Evolutionary conservation across 257 asterid genomes (phyloP).

Genomic region (Fraxinus excelsior): DNA sequence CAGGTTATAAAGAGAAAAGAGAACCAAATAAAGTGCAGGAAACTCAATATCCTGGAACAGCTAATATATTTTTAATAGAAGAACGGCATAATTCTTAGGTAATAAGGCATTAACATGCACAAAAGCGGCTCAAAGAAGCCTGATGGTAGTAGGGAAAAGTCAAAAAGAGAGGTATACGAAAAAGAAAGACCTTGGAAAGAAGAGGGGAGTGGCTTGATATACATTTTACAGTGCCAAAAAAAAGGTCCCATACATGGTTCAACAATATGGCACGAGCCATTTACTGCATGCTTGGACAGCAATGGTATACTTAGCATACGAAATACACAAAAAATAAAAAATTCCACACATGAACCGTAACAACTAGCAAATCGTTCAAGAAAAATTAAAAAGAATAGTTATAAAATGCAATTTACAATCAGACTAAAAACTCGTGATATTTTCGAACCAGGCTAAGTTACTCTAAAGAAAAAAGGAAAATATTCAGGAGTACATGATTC

Average conservation of each 20-base stretch:
- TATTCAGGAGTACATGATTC: background rate
- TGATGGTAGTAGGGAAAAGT: background rate
- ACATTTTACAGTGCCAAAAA: too few relatives aligned
- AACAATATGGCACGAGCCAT: background rate
- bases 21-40: constrained; percentile 6
- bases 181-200: background rate
- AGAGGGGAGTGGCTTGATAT: background rate
- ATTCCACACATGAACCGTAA: background rate
- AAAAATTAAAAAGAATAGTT: background rate
- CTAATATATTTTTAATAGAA: background rate
- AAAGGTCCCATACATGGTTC: too few relatives aligned
- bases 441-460: background rate
- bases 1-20: constrained; percentile 3
- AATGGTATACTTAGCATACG: background rate
- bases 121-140: background rate
- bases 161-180: background rate
- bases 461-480: background rate
- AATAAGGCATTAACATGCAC: background rate
- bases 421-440: background rate
- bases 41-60: background rate
- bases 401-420: background rate
- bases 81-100: background rate
- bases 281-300: background rate
- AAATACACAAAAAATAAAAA: background rate
- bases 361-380: background rate